Percentiles rank a stretch among this genome's conserved stretches.
These are phyloP conservation scores for Phyllosticta paracitricarpa DNA, from an alignment of 2,329 filamentous ascomycete genomes.

Conservation along the genomic window DNA sequence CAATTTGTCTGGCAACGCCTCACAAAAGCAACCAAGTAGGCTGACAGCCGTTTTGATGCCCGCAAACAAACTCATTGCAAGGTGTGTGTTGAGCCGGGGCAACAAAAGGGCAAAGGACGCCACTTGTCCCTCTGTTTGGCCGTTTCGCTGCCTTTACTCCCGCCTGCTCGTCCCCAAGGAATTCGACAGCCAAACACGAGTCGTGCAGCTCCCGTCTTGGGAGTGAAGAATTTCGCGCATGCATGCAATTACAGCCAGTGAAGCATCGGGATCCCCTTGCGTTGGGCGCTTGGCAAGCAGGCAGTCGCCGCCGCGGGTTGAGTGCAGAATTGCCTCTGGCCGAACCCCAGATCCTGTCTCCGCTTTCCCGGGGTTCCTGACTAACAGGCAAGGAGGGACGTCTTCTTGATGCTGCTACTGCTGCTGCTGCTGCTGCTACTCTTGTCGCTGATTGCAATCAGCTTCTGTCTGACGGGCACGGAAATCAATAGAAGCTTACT, in stretches of 20 bases:
- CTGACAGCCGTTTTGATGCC: neutral
- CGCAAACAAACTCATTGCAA: neutral
- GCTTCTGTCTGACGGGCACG: neutral
- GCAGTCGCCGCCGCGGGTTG: neutral
- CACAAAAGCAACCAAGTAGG: neutral
- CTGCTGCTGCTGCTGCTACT: neutral
- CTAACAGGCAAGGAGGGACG: neutral
- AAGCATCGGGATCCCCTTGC: neutral
- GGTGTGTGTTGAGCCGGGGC: neutral
- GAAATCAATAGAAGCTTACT: neutral
- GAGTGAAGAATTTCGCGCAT: neutral
- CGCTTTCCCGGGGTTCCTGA: neutral
- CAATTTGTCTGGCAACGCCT: neutral
- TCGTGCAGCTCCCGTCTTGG: neutral
- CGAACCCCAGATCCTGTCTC: neutral
- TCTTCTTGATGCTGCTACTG: neutral
- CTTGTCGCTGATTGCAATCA: neutral
- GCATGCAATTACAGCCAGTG: neutral
- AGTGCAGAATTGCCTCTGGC: neutral
- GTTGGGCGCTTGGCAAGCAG: neutral
- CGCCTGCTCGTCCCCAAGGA: neutral
- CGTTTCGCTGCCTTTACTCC: neutral
- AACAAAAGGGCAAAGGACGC: neutral
- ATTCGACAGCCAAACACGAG: neutral
- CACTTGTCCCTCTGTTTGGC: neutral